Base-by-base conservation (phyloP, 805 yeast species). In the Diddensiella santjacobensis region DNA sequence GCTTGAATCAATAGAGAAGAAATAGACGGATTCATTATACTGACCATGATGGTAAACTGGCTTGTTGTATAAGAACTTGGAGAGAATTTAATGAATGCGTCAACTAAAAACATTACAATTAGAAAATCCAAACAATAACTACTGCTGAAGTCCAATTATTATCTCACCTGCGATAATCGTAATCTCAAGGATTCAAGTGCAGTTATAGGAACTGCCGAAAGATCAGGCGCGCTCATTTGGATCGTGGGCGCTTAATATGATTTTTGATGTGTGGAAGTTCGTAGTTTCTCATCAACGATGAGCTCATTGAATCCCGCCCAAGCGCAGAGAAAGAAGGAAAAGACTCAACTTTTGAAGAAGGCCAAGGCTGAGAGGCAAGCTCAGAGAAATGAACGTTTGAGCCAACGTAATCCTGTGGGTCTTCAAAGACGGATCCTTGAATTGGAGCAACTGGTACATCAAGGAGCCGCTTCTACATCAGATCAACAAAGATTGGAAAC, bases 161-260 rank as follows among this genome's bases (percentile, higher is more conserved):
- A n/a, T 37, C 58, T n/a, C 29, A 72, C 62, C 53, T 81, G 87
- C 0, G 84, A 75, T 11, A 83, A 64, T 37, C 87, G 69, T 58
- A 82, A 73, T 50, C 89, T 64, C 3, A 83, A 66, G 3, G 84
- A 75, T 53, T 83, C 89, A 6, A 83, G 65, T 1, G 83, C 77
- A 43, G 77, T 78, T 0, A 79, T 72, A 0, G 89, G 87, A 1
- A 81, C 77, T 10, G 74, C 76, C 4, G 71, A 62, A 49, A 65
- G 63, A 45, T 72, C 71, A 36, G 60, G 50, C 31, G 35, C 40
- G 26, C 20, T 35, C 38, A 35, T 35, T 13, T 26, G 8, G 8
- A 8, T 8, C 31, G 31, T 8, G 13, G 11, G 8, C 13, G 31
- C n/a, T n/a, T n/a, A n/a, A n/a, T n/a, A n/a, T n/a, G n/a, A n/a